A percentile compares a stretch with the other conserved stretches of the same genome.
phyloP scores from a whole-genome alignment of 495 filamentous ascomycete species.

The Mytilinidion resinicola region DNA sequence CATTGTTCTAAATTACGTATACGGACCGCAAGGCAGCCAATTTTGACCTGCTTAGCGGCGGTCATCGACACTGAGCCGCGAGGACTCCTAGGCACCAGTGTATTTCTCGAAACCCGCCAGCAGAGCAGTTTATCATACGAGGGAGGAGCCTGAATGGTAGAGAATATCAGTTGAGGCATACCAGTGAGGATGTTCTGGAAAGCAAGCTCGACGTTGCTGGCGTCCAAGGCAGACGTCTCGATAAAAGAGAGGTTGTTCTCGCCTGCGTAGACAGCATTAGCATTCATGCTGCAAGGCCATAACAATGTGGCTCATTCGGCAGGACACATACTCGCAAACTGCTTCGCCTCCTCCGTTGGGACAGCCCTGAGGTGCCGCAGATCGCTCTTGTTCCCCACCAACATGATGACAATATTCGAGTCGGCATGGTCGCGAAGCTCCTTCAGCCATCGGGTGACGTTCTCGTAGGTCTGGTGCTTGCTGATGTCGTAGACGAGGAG shows the following conservation, averaged over 20 bases:
- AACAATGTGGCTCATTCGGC: background rate
- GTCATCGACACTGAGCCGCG: background rate
- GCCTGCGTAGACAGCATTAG: conserved; percentile 45
- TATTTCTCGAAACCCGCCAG: too few relatives aligned
- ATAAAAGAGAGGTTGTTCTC: conserved; percentile 97
- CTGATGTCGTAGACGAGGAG: conserved; percentile 99
- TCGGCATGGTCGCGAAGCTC: conserved; percentile 97
- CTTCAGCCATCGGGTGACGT: conserved; percentile 98
- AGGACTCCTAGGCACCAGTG: too few relatives aligned
- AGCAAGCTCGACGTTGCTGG: conserved; percentile 97
- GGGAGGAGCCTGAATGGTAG: too few relatives aligned
- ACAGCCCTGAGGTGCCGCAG: conserved; percentile 95
- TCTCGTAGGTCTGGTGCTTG: conserved; percentile 99
- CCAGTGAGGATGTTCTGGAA: conserved; percentile 99
- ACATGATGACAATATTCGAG: conserved; percentile 99
- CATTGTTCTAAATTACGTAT: background rate
- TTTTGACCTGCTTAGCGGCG: background rate
- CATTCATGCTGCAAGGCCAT: background rate
- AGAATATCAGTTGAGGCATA: conserved; percentile 38
- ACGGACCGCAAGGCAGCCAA: background rate
- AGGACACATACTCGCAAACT: conserved; percentile 80
- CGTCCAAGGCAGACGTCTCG: conserved; percentile 97
- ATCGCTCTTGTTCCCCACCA: conserved; percentile 99
- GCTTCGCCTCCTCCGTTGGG: conserved; percentile 95
- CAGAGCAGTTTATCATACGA: too few relatives aligned